phyloP scores from a whole-genome alignment of 2,329 filamentous ascomycete species.

The Exophiala aquamarina region DNA sequence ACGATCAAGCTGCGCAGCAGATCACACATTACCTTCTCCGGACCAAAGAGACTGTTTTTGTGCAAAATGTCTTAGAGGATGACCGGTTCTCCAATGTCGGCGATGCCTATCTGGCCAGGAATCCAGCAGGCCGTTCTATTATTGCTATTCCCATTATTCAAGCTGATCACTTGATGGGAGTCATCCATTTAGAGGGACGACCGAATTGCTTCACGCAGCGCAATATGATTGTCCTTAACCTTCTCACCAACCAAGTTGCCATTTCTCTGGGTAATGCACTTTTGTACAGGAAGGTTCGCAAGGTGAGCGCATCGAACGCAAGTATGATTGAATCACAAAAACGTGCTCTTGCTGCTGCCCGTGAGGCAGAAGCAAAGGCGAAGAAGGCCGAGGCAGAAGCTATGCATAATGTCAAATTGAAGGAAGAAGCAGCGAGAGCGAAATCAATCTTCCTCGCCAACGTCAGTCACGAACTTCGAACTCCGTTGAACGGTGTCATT shows the following conservation, averaged over 20 bases:
- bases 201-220: slow-evolving; percentile 66
- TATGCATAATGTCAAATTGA: slow-evolving; percentile 64
- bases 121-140: slow-evolving; percentile 59
- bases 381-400: slow-evolving; percentile 65
- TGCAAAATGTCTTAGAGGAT: slow-evolving; percentile 64
- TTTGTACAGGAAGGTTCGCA: slow-evolving; percentile 61
- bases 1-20: slow-evolving; percentile 61
- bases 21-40: slow-evolving; percentile 63
- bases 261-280: slow-evolving; percentile 66
- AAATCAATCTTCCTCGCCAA: slow-evolving; percentile 48
- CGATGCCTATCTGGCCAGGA: slow-evolving; percentile 54
- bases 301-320: slow-evolving; percentile 62
- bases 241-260: slow-evolving; percentile 64
- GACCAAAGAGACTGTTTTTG: slow-evolving; percentile 63
- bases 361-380: slow-evolving; percentile 63
- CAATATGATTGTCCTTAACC: slow-evolving; percentile 50
- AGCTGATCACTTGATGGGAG: slow-evolving; percentile 58
- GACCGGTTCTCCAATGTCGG: slow-evolving; percentile 64
- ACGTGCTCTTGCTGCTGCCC: slow-evolving; percentile 60
- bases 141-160: slow-evolving; percentile 65
- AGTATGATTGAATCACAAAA: slow-evolving; percentile 68
- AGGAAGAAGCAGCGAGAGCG: slow-evolving; percentile 64
- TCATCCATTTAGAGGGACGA: slow-evolving; percentile 62
- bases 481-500: slow-evolving; percentile 44
- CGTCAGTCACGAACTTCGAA: slow-evolving; percentile 45